Evolutionary conservation across 768 basidiomycete species (phyloP).

Genomic region (Sistotremastrum suecicum): DNA sequence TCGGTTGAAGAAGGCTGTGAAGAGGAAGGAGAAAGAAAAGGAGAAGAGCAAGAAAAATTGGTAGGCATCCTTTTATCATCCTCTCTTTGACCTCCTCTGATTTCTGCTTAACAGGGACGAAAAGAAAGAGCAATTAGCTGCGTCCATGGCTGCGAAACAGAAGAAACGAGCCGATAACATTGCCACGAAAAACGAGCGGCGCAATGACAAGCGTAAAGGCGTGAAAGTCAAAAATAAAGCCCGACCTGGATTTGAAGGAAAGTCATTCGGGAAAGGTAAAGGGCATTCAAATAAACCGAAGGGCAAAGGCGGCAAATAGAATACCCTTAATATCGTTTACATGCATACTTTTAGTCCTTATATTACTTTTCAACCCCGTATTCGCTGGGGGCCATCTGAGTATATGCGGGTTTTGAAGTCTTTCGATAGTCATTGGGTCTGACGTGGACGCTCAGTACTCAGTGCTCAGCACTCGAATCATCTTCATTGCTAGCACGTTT

Average conservation of each 20-base stretch:
- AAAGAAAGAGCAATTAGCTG: slow-evolving; percentile 63
- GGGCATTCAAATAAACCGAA: slow-evolving; percentile 9
- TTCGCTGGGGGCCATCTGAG: too few species aligned
- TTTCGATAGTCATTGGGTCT: too few species aligned
- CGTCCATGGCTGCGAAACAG: slow-evolving; percentile 70
- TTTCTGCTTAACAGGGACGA: slow-evolving; percentile 48
- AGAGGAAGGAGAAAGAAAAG: slow-evolving; percentile 87
- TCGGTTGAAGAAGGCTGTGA: slow-evolving; percentile 82
- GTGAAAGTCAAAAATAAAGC: slow-evolving; percentile 40
- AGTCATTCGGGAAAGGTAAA: slow-evolving; percentile 49
- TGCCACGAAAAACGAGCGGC: slow-evolving; percentile 67
- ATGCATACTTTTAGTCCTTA: too few species aligned
- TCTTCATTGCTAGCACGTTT: too few species aligned
- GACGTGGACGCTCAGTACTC: too few species aligned
- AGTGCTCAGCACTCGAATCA: too few species aligned
- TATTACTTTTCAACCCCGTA: too few species aligned
- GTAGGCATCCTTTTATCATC: slow-evolving; percentile 29
- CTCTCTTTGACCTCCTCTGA: not conserved
- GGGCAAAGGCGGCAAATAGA: slow-evolving; percentile 14
- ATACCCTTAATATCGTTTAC: too few species aligned
- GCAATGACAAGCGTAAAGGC: slow-evolving; percentile 43
- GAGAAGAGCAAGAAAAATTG: slow-evolving; percentile 71
- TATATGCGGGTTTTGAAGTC: too few species aligned
- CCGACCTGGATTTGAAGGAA: slow-evolving; percentile 81
- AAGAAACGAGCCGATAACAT: slow-evolving; percentile 91